Evolutionary conservation across 2,329 filamentous ascomycete species (phyloP).

Genomic region (Elsinoe australis): DNA sequence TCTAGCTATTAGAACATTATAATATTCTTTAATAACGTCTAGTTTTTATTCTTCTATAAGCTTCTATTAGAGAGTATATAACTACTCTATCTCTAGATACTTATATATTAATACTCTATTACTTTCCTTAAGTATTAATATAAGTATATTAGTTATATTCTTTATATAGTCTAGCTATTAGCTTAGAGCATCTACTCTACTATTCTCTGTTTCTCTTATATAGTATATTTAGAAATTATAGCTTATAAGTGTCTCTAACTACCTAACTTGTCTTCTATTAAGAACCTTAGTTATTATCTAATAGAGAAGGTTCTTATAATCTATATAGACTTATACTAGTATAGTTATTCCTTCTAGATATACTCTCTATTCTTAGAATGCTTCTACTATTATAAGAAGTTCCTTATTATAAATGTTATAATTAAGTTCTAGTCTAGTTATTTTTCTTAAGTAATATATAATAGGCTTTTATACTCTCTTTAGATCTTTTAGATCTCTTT

Average conservation of each 20-base stretch:
- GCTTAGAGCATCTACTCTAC: not conserved
- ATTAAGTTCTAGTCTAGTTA: constrained; percentile 10
- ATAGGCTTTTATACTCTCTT: constrained; percentile 10
- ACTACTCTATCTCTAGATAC: not conserved
- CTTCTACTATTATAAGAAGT: constrained; percentile 19
- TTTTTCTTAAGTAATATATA: constrained; percentile 17
- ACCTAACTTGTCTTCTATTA: constrained; percentile 12
- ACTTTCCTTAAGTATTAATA: not conserved
- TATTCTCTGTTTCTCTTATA: constrained; percentile 4
- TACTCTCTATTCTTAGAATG: constrained; percentile 18
- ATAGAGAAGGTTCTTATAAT: constrained; percentile 19
- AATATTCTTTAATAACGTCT: not conserved
- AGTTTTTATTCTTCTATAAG: constrained; percentile 1
- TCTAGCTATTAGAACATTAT: not conserved
- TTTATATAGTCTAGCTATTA: constrained; percentile 5
- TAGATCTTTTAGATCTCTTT: not conserved
- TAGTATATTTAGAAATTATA: constrained; percentile 19
- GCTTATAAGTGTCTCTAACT: constrained; percentile 14
- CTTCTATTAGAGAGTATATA: not conserved
- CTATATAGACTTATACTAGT: constrained; percentile 9
- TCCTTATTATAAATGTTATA: constrained; percentile 20
- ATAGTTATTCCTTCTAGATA: constrained; percentile 16
- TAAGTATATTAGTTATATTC: not conserved
- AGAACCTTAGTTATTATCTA: constrained; percentile 8
- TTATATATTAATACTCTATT: not conserved